A percentile compares a stretch with the other conserved stretches of the same genome.
Evolutionary conservation across 768 basidiomycete species (phyloP).

Genomic region (Crassisporium funariophilum): DNA sequence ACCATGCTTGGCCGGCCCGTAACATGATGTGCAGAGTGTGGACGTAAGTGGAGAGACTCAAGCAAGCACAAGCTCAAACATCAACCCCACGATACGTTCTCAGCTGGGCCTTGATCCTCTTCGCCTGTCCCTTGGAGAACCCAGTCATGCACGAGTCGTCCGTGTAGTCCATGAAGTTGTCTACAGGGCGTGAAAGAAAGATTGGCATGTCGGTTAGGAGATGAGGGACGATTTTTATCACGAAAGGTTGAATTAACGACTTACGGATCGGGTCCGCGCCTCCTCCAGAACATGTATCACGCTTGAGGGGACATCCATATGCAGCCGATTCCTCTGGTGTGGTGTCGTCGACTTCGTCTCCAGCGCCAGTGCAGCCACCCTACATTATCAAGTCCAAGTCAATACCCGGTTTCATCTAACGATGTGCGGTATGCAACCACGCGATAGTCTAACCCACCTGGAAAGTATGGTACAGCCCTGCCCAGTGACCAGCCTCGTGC

Average conservation of each 20-base stretch:
- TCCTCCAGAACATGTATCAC: conserved; percentile 31
- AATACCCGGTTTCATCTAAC: no score
- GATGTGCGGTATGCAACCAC: background rate
- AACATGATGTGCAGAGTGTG: no score
- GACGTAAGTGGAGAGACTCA: no score
- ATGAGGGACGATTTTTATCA: background rate
- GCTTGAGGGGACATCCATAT: conserved; percentile 35
- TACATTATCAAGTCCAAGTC: no score
- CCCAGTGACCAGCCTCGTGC: conserved; percentile 61
- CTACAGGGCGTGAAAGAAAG: conserved; percentile 14
- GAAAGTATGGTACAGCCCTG: conserved; percentile 60
- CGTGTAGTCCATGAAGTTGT: conserved; percentile 53
- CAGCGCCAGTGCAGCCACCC: conserved; percentile 40
- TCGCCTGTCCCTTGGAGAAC: conserved; percentile 44
- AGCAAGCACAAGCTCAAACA: no score
- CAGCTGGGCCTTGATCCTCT: conserved; percentile 39
- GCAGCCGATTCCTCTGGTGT: conserved; percentile 43
- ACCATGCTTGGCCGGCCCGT: no score
- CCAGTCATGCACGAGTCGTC: conserved; percentile 48
- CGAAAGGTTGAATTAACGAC: conserved; percentile 2
- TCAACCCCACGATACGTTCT: conserved; percentile 41
- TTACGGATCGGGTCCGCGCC: conserved; percentile 39
- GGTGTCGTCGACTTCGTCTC: conserved; percentile 45
- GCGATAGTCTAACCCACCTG: conserved; percentile 26
- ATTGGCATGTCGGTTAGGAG: background rate